Base-by-base conservation (phyloP, 768 basidiomycete genomes). In the Mycena belliarum region DNA sequence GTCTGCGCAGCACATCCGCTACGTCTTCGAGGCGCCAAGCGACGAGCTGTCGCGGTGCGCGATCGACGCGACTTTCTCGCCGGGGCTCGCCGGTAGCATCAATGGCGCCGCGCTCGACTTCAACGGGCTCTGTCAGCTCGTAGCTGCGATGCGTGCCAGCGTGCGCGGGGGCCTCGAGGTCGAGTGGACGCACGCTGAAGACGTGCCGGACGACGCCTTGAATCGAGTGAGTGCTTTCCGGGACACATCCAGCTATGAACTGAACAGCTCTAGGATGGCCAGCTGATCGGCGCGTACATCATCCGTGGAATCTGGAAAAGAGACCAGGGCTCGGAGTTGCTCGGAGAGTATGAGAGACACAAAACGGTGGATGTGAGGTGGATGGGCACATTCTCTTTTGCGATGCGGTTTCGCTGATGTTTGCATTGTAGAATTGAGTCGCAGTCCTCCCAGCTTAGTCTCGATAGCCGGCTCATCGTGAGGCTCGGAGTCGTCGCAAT, bases 281-380 rank as follows among this genome's bases (percentile, higher is more conserved):
- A 74, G 12, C 77, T 83, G 45, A 79, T 78, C 33, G 82, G 81
- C 18, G 72, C 75, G 49, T 84, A 84, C 66, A 64, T 77, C 46
- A 81, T 83, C 59, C 73, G 74, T 43, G 81, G 82, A n/a, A 73
- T 83, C 25, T 73, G 71, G 44, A 77, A 75, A 64, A 63, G 57
- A 26, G 25, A 75, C 37, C 70, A 77, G 16, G 77, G 72, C 26
- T 58, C 37, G 37, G 37, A 18, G 7, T n/a, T 64, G 14, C 68
- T 71, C 24, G 69, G 72, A 15, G 73, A 76, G 25, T 78, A 76
- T 59, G 76, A 77, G 59, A 75, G 83, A 56, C 79, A 79, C 61
- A 84, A 84, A 59, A 75, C 75, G 20, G 79, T 83, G 15, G 76
- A 74, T 40, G 83, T 82, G 23, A 75, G 70, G 83, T 84, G 53